phyloP scores from a whole-genome alignment of 1,284 basidiomycete genomes.

The Butyriboletus pseudospeciosus region DNA sequence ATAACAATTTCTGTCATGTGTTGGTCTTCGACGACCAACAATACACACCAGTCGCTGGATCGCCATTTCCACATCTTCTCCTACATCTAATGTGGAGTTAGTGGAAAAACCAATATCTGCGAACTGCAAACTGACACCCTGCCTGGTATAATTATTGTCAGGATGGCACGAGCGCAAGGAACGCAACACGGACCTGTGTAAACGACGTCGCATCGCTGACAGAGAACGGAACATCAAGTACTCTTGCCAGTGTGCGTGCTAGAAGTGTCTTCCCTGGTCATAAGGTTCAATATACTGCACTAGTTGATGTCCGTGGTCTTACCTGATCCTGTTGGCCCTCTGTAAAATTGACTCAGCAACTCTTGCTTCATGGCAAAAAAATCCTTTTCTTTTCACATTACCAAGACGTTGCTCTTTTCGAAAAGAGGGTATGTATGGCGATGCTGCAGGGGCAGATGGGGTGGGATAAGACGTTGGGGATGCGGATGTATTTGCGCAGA shows the following conservation, averaged over 20 bases:
- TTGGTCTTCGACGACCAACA: neutral
- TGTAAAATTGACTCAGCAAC: conserved; percentile 30
- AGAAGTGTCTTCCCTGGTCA: conserved; percentile 78
- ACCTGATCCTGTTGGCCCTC: conserved; percentile 82
- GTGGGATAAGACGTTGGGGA: conserved; percentile 36
- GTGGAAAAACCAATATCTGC: conserved; percentile 3
- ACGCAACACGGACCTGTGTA: conserved; percentile 55
- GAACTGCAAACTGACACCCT: conserved; percentile 57
- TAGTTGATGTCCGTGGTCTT: conserved; percentile 4
- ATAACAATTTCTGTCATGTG: neutral
- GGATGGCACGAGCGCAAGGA: conserved; percentile 1
- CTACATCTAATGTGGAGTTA: conserved; percentile 66
- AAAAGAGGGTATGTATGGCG: conserved; percentile 56
- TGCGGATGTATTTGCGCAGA: conserved; percentile 57
- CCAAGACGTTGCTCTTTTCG: conserved; percentile 91
- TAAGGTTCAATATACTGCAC: conserved; percentile 5
- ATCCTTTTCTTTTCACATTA: conserved; percentile 48
- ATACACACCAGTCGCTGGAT: conserved; percentile 70
- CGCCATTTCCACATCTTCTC: conserved; percentile 90
- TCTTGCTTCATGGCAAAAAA: neutral
- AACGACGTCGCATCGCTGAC: conserved; percentile 82
- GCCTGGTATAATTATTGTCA: conserved; percentile 44
- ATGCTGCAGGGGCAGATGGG: conserved; percentile 39
- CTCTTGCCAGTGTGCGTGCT: conserved; percentile 78
- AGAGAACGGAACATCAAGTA: conserved; percentile 89